Evolutionary conservation across 2,329 filamentous ascomycete genomes (phyloP).

Genomic region (Diaporthe sp.): DNA sequence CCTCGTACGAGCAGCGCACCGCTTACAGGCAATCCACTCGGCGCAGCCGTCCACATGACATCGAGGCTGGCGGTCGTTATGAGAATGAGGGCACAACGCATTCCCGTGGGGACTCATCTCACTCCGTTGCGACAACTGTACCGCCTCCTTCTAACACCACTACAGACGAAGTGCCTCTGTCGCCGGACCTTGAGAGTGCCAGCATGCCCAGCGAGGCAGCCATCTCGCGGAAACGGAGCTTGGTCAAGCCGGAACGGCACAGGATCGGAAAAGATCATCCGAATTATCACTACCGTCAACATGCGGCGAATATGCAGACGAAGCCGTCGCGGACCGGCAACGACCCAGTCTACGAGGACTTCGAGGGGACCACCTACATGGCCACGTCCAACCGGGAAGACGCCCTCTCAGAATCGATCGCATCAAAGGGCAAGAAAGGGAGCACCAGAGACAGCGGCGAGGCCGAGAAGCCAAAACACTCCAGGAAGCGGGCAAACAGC

Average conservation of each 20-base stretch:
- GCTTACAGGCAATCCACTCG: slow-evolving; percentile 77
- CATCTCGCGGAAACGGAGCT: slow-evolving; percentile 78
- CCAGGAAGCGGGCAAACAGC: slow-evolving; percentile 50
- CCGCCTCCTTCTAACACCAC: slow-evolving; percentile 61
- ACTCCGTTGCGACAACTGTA: slow-evolving; percentile 69
- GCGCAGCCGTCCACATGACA: slow-evolving; percentile 72
- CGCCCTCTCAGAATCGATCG: slow-evolving; percentile 56
- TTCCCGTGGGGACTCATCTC: slow-evolving; percentile 59
- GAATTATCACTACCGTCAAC: slow-evolving; percentile 95
- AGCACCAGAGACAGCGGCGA: slow-evolving; percentile 47
- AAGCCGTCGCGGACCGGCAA: slow-evolving; percentile 93
- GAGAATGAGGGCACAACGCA: slow-evolving; percentile 28
- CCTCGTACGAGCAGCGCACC: slow-evolving; percentile 69
- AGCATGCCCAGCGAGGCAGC: slow-evolving; percentile 44
- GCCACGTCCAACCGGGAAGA: slow-evolving; percentile 60
- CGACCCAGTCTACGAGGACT: slow-evolving; percentile 85
- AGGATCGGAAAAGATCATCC: slow-evolving; percentile 88
- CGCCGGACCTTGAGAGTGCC: slow-evolving; percentile 50
- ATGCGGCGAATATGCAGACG: slow-evolving; percentile 92
- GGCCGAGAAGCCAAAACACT: slow-evolving; percentile 50
- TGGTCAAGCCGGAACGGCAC: slow-evolving; percentile 89
- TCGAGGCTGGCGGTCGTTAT: slow-evolving; percentile 68
- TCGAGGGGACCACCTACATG: slow-evolving; percentile 71
- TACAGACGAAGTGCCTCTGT: slow-evolving; percentile 66
- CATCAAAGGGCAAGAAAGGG: slow-evolving; percentile 49